These are phyloP conservation scores for Arachis stenosperma DNA, from an alignment of 306 rosid species.

Conservation along the genomic window DNA sequence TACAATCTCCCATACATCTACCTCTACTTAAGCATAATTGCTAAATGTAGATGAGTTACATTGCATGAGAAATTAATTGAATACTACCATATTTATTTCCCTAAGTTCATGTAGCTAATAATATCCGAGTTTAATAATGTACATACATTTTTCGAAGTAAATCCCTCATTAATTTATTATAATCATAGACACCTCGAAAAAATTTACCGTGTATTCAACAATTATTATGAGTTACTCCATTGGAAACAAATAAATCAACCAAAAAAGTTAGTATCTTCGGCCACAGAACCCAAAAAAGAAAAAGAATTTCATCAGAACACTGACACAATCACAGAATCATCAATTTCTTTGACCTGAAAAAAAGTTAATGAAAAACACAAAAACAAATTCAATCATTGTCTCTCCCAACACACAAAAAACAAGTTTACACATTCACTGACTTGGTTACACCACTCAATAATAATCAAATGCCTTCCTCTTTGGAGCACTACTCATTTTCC, in stretches of 20 bases:
- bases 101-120: background rate
- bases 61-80: background rate
- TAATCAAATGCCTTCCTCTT: background rate
- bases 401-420: constrained; percentile 40
- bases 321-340: constrained; percentile 10
- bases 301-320: constrained; percentile 36
- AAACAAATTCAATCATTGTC: constrained; percentile 42
- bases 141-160: background rate
- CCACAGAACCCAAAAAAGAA: constrained; percentile 37
- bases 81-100: background rate
- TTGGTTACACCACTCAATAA: constrained; percentile 25
- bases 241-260: constrained; percentile 26
- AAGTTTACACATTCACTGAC: constrained; percentile 13
- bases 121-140: background rate
- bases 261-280: constrained; percentile 44
- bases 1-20: background rate
- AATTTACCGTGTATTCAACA: background rate
- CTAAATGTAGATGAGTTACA: background rate
- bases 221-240: constrained; percentile 15
- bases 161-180: background rate
- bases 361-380: background rate
- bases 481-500: background rate
- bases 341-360: constrained; percentile 26
- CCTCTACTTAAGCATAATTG: background rate
- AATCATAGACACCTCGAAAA: background rate